Evolutionary conservation across 495 filamentous ascomycete species (phyloP).

Genomic region (Penicillium atrosanguineum): DNA sequence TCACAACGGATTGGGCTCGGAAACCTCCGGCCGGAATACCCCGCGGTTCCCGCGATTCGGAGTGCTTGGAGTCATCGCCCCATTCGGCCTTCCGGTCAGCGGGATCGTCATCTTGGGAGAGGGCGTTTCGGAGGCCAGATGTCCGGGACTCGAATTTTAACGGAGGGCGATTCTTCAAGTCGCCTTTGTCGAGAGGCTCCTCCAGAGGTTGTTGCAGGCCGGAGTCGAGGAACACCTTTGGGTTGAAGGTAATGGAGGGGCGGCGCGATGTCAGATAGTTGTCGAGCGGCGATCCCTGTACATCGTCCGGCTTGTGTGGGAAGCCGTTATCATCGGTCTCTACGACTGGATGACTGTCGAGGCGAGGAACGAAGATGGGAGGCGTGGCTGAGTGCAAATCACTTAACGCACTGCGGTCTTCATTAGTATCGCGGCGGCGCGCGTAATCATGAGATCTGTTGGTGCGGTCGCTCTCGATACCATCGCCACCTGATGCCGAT

Average conservation of each 20-base stretch:
- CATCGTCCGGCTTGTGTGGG: slow-evolving; percentile 44
- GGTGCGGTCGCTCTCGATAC: slow-evolving; percentile 46
- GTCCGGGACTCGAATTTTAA: slow-evolving; percentile 37
- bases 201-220: slow-evolving; percentile 36
- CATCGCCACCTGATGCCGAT: slow-evolving; percentile 34
- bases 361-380: slow-evolving; percentile 47
- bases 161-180: slow-evolving; percentile 21
- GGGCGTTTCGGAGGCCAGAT: slow-evolving; percentile 40
- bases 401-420: slow-evolving; percentile 44
- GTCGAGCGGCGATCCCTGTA: slow-evolving; percentile 41
- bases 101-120: slow-evolving; percentile 33
- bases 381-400: slow-evolving; percentile 46
- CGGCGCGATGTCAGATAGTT: slow-evolving; percentile 40
- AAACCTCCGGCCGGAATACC: slow-evolving; percentile 29
- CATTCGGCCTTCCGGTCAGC: slow-evolving; percentile 14
- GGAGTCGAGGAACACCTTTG: slow-evolving; percentile 38
- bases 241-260: slow-evolving; percentile 45
- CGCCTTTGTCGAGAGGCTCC: slow-evolving; percentile 38
- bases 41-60: slow-evolving; percentile 25
- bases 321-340: slow-evolving; percentile 25
- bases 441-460: slow-evolving; percentile 42
- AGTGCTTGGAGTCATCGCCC: slow-evolving; percentile 22
- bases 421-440: slow-evolving; percentile 45
- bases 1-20: slow-evolving; percentile 21
- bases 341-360: slow-evolving; percentile 27